phyloP scores from a whole-genome alignment of 2,329 filamentous ascomycete species.

The Colletotrichum melonis region DNA sequence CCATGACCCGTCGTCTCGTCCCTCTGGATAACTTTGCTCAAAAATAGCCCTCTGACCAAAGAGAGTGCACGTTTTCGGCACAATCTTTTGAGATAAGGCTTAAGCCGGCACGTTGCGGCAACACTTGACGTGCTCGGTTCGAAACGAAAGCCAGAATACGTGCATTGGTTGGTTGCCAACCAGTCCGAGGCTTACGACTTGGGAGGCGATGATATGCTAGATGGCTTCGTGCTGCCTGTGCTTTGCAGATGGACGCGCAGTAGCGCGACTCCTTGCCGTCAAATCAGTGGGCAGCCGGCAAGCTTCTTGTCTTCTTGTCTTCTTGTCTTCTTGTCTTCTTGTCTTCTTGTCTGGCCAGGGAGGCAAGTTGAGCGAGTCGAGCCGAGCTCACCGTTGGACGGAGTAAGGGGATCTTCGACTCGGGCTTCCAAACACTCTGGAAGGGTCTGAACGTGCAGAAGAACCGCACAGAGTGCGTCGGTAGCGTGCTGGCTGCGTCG shows the following conservation, averaged over 20 bases:
- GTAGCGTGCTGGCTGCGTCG: not conserved
- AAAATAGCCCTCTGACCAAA: not conserved
- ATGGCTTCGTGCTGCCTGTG: conserved; percentile 7
- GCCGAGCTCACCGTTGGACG: not conserved
- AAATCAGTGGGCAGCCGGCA: conserved; percentile 12
- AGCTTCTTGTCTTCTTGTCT: not conserved
- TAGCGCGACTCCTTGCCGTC: conserved; percentile 16
- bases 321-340: too few relatives aligned
- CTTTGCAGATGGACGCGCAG: conserved; percentile 18
- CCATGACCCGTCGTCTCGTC: conserved; percentile 29
- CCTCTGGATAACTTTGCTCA: conserved; percentile 22
- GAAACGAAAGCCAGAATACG: not conserved
- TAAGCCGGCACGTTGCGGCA: not conserved
- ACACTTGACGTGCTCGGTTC: not conserved
- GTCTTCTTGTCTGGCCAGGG: not conserved
- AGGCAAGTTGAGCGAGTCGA: conserved; percentile 1
- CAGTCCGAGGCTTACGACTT: not conserved
- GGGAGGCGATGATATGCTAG: conserved; percentile 12
- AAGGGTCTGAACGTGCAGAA: conserved; percentile 14
- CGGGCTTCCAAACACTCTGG: conserved; percentile 8
- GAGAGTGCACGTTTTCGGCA: not conserved
- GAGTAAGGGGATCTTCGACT: not conserved
- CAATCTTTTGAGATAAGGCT: conserved; percentile 3
- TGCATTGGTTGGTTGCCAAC: not conserved
- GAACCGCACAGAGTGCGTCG: not conserved